Evolutionary conservation across 2,329 filamentous ascomycete species (phyloP), one percentile per base, ranked within the genome.

Genomic region (Didymella pinodella): DNA sequence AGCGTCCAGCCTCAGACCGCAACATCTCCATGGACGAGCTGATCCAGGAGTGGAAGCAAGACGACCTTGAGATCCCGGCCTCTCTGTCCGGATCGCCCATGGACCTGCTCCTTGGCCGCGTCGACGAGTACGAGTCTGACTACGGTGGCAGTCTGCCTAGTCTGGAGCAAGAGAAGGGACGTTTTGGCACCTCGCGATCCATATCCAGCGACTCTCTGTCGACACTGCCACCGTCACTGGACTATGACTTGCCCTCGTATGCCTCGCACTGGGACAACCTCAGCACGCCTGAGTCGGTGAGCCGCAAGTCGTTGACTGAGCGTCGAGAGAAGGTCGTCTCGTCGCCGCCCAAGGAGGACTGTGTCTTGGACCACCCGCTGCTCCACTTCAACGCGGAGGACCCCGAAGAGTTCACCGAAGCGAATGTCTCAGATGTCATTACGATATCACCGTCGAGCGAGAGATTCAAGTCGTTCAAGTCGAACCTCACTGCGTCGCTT

Each of bases 401-500:
- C 32, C 71, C 76, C 38, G 72, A 73, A 57, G 67, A 70, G 36
- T 68, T 63, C 59, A 74, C 65, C 59, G 74, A 65, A 60, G 70
- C 67, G 64, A 67, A 77, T 29, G 54, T 72, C 18, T 67, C 63
- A 41, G 70, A 70, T 22, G 63, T 68, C 10, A 63, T 68, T 4
- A 62, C 66, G 10, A 57, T 64, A 1, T 54, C 70, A 0, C 52
- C 66, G 7, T 68, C 73, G 6, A 68, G 72, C 16, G 62, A 73
- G 22, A 67, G 75, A 28, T 79, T 81, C 44, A 81, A 81, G 53
- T 83, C 81, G 1, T 85, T 88, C 76, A 87, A 85, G 61, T 89
- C 86, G 0, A 88, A 88, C 60, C 77, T 89, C 43, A 88, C 86
- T 0, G 84, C 85, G 2, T 88, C 86, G 0, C 73, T 89, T 20